These are phyloP conservation scores for Orychophragmus violaceus DNA, from an alignment of 345 rosid species.

Conservation along the genomic window DNA sequence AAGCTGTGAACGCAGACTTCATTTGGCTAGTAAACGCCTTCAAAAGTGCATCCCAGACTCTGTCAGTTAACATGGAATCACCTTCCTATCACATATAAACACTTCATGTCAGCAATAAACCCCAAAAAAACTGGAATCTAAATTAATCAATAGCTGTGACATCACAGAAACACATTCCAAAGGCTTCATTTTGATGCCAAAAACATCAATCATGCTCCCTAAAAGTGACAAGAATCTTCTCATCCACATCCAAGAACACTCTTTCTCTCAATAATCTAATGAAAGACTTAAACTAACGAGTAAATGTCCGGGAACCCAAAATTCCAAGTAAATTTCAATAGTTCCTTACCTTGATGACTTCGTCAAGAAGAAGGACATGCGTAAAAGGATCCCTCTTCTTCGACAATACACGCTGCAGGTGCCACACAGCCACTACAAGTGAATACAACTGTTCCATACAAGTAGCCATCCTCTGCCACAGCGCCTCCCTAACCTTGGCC, in stretches of 20 bases:
- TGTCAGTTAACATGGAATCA: slow-evolving; percentile 70
- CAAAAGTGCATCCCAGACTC: slow-evolving; percentile 94
- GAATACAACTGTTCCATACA: slow-evolving; percentile 88
- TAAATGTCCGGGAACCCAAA: too few species aligned
- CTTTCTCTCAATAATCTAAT: slow-evolving; percentile 1
- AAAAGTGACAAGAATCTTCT: not conserved
- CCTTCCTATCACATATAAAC: slow-evolving; percentile 51
- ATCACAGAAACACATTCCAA: not conserved
- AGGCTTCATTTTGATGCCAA: not conserved
- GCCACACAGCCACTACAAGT: slow-evolving; percentile 83
- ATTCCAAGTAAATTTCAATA: too few species aligned
- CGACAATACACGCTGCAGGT: slow-evolving; percentile 87
- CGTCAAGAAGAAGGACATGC: slow-evolving; percentile 83
- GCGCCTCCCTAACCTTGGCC: slow-evolving; percentile 69
- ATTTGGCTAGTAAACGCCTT: slow-evolving; percentile 85
- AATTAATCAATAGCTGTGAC: not conserved
- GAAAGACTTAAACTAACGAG: not conserved
- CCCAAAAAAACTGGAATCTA: not conserved
- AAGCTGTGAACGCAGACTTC: slow-evolving; percentile 93
- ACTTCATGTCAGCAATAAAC: slow-evolving; percentile 23
- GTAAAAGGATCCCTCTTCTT: slow-evolving; percentile 96
- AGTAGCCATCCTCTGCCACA: slow-evolving; percentile 83
- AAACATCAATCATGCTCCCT: not conserved
- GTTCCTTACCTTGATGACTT: slow-evolving; percentile 69
- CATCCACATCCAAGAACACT: not conserved